Evolutionary conservation across 495 filamentous ascomycete genomes (phyloP).

Genomic region (Trichoderma orchidacearum): DNA sequence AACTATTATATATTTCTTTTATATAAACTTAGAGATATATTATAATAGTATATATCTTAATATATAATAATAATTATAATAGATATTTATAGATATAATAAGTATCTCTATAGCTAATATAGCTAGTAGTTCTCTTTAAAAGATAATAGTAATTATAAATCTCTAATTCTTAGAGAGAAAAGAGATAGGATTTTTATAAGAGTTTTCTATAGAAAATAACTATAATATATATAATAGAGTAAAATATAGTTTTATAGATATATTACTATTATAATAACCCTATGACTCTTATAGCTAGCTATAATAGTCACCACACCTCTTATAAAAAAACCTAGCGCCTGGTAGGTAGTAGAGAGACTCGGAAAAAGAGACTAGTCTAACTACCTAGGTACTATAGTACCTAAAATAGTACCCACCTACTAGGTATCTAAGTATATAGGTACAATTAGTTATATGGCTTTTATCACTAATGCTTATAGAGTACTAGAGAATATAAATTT

Average conservation of each 20-base stretch:
- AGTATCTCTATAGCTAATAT: neutral
- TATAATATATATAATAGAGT: neutral
- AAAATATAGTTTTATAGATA: neutral
- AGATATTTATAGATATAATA: neutral
- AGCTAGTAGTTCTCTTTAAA: neutral
- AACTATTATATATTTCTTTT: neutral
- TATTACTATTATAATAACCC: neutral
- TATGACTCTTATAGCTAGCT: too few species aligned
- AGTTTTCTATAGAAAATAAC: neutral
- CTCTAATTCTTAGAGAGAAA: too few species aligned
- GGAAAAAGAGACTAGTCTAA: too few species aligned
- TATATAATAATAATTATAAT: neutral
- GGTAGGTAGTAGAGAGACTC: too few species aligned
- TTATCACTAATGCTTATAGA: too few species aligned
- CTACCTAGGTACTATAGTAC: too few species aligned
- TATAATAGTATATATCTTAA: neutral
- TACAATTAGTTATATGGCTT: too few species aligned
- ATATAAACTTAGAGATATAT: neutral
- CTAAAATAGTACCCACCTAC: too few species aligned
- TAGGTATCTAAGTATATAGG: too few species aligned
- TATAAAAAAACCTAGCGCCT: too few species aligned
- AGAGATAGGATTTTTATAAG: too few species aligned
- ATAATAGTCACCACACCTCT: too few species aligned
- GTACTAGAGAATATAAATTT: neutral
- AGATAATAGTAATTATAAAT: neutral